Evolutionary conservation across 257 asterid species (phyloP).

Genomic region (Gentiana macrophylla): DNA sequence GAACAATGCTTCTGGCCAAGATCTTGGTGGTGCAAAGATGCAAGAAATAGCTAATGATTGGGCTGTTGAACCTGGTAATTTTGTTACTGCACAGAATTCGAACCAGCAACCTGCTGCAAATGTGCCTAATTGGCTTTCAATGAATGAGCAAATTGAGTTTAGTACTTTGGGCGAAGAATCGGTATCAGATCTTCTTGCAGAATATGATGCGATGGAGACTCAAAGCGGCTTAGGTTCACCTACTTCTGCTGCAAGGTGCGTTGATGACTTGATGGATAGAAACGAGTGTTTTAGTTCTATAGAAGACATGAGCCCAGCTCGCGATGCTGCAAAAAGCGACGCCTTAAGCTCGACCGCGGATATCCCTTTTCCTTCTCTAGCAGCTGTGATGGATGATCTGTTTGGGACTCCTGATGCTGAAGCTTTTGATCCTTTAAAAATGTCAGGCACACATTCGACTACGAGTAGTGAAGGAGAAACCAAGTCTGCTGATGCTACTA

Average conservation of each 20-base stretch:
- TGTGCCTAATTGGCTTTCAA: constrained; percentile 25
- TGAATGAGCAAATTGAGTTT: constrained; percentile 31
- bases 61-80: constrained; percentile 25
- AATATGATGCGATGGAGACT: constrained; percentile 47
- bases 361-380: constrained; percentile 20
- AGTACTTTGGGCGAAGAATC: constrained; percentile 44
- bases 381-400: constrained; percentile 17
- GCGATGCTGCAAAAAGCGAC: constrained; percentile 34
- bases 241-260: constrained; percentile 30
- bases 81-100: constrained; percentile 12
- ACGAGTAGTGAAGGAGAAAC: constrained; percentile 82
- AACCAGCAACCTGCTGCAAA: constrained; percentile 20
- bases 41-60: constrained; percentile 37
- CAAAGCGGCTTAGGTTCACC: constrained; percentile 40
- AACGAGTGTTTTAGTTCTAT: constrained; percentile 37
- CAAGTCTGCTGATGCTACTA: constrained; percentile 27
- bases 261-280: constrained; percentile 28
- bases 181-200: constrained; percentile 41
- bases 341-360: constrained; percentile 32
- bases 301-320: constrained; percentile 32
- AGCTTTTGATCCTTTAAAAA: constrained; percentile 37
- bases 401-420: constrained; percentile 24
- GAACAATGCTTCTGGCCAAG: constrained; percentile 28
- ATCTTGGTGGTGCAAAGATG: constrained; percentile 33
- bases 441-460: constrained; percentile 56